Evolutionary conservation across 257 asterid species (phyloP).

Genomic region (Coffea eugenioides): DNA sequence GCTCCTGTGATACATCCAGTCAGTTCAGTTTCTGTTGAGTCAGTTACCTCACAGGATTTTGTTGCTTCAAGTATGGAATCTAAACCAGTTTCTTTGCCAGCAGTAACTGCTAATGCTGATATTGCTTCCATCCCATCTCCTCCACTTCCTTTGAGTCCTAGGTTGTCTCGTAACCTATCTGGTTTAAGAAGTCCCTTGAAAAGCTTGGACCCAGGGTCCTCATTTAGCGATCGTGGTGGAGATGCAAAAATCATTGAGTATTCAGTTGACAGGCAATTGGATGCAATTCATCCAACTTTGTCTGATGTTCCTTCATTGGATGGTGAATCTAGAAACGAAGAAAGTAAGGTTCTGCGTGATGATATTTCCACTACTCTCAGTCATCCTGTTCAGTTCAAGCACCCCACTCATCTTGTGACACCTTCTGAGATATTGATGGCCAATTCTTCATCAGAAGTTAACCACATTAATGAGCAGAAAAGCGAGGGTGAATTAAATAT

Average conservation of each 20-base stretch:
- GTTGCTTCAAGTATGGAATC: constrained; percentile 45
- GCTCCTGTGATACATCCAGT: constrained; percentile 40
- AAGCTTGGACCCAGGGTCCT: constrained; percentile 55
- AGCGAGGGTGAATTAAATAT: constrained; percentile 53
- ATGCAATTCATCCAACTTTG: constrained; percentile 39
- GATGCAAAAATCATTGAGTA: constrained; percentile 59
- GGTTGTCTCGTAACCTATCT: constrained; percentile 63
- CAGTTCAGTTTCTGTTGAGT: constrained; percentile 42
- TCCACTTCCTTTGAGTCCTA: constrained; percentile 73
- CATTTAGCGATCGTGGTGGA: constrained; percentile 38
- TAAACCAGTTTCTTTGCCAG: constrained; percentile 41
- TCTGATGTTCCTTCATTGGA: constrained; percentile 64
- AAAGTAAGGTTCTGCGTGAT: constrained; percentile 48
- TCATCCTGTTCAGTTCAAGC: constrained; percentile 71
- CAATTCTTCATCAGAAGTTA: constrained; percentile 66
- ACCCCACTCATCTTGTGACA: constrained; percentile 96
- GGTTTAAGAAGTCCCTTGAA: constrained; percentile 59
- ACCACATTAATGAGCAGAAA: constrained; percentile 49
- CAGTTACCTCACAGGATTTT: constrained; percentile 43
- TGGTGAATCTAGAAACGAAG: constrained; percentile 53
- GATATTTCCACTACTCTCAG: constrained; percentile 54
- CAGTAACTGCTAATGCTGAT: constrained; percentile 39
- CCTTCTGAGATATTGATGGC: constrained; percentile 94
- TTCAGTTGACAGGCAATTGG: constrained; percentile 75
- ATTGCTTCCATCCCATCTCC: constrained; percentile 54